Conservation (phyloP, 176 grass and related monocot genomes). For the Zizania latifolia region DNA sequence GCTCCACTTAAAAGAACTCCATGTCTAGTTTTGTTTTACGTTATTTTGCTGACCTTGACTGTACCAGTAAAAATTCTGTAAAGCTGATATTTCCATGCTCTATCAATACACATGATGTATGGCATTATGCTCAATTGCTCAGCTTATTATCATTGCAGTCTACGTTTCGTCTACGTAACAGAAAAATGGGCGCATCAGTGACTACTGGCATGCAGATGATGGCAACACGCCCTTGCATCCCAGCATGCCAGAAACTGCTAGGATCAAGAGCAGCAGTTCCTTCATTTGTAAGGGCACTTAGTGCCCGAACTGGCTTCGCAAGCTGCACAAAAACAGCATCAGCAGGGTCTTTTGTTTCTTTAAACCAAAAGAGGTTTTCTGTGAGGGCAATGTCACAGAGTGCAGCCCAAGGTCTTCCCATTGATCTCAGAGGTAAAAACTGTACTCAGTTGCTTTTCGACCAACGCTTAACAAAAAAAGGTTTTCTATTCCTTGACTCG, state of each 20-base stretch:
- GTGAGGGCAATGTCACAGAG: slow-evolving; percentile 60
- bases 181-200: slow-evolving; percentile 46
- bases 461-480: not conserved
- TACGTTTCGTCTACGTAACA: not conserved
- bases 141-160: not conserved
- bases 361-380: slow-evolving; percentile 24
- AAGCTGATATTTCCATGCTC: not conserved
- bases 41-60: not conserved
- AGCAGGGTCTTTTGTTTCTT: slow-evolving; percentile 1
- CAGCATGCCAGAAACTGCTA: slow-evolving; percentile 28
- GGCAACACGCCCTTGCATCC: slow-evolving; percentile 27
- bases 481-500: not conserved
- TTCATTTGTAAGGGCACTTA: slow-evolving; percentile 20
- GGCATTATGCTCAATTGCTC: not conserved
- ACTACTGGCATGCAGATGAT: slow-evolving; percentile 46
- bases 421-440: slow-evolving; percentile 76
- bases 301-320: slow-evolving; percentile 16
- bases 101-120: not conserved
- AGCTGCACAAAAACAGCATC: slow-evolving; percentile 8
- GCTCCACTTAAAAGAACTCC: not conserved
- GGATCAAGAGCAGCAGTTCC: slow-evolving; percentile 20
- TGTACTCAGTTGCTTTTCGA: not conserved
- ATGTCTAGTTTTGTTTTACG: not conserved
- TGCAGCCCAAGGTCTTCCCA: slow-evolving; percentile 51
- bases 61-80: not conserved